Percentiles rank a stretch among this genome's conserved stretches.
These are phyloP conservation scores for Candolleomyces efflorescens DNA, from an alignment of 768 basidiomycete species.

Conservation along the genomic window DNA sequence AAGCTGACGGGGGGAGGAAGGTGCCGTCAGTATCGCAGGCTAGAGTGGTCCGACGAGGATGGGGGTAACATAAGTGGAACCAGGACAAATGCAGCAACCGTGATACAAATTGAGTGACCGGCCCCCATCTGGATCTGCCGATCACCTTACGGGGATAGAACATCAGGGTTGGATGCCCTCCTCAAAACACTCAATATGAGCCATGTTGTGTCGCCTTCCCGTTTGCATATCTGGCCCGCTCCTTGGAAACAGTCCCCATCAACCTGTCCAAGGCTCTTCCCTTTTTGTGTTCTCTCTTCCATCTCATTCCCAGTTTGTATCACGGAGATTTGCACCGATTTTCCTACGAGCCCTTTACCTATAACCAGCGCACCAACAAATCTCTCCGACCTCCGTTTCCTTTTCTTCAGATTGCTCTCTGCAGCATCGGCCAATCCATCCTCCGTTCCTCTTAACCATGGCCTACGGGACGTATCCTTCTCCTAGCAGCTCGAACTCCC, in stretches of 20 bases:
- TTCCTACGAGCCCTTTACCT: slow-evolving; percentile 29
- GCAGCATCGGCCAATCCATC: slow-evolving; percentile 16
- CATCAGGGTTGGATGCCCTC: slow-evolving; percentile 7
- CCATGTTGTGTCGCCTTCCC: slow-evolving; percentile 27
- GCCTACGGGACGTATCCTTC: slow-evolving; percentile 46
- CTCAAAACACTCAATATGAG: neutral
- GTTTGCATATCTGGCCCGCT: slow-evolving; percentile 28
- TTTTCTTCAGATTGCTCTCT: slow-evolving; percentile 28
- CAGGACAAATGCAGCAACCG: slow-evolving; percentile 12
- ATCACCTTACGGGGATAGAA: slow-evolving; percentile 21
- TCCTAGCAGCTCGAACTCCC: slow-evolving; percentile 45
- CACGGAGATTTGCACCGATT: slow-evolving; percentile 25
- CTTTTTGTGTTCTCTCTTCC: slow-evolving; percentile 28
- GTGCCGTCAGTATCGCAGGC: slow-evolving; percentile 31
- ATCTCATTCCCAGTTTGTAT: slow-evolving; percentile 30
- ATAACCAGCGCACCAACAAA: slow-evolving; percentile 32
- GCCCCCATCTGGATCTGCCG: slow-evolving; percentile 16
- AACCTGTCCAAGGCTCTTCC: slow-evolving; percentile 30
- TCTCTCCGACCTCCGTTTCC: slow-evolving; percentile 30
- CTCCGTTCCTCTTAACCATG: slow-evolving; percentile 31
- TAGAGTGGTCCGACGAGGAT: slow-evolving; percentile 37
- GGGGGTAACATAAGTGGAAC: slow-evolving; percentile 13
- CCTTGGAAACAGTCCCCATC: slow-evolving; percentile 48
- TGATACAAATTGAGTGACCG: slow-evolving; percentile 4
- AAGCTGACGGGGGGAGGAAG: slow-evolving; percentile 26